Evolutionary conservation across 2,329 filamentous ascomycete species (phyloP).

Genomic region (Xylaria sp.): DNA sequence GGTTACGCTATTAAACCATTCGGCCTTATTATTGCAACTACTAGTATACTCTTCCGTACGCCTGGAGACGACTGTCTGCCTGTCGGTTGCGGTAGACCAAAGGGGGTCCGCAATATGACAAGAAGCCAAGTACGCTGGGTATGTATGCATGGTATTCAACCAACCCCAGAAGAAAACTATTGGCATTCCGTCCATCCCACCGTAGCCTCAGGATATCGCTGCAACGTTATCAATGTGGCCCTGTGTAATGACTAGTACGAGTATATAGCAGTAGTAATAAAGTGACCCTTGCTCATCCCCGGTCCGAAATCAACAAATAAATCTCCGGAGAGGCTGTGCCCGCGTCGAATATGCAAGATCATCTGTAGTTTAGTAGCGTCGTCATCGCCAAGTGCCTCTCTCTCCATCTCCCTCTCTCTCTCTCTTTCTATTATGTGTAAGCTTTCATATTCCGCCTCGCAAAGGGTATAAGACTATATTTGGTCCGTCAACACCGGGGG

Average conservation of each 20-base stretch:
- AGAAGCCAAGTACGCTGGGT: neutral
- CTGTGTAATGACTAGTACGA: neutral
- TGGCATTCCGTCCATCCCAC: conserved; percentile 11
- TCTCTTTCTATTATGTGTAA: neutral
- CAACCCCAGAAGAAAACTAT: conserved; percentile 1
- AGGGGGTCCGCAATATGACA: neutral
- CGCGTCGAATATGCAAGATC: conserved; percentile 19
- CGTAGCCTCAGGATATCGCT: conserved; percentile 2
- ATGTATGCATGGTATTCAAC: neutral
- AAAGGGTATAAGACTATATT: neutral
- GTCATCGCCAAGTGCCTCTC: neutral
- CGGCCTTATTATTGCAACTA: conserved; percentile 26
- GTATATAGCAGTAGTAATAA: neutral
- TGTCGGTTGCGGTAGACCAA: neutral
- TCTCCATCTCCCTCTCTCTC: neutral
- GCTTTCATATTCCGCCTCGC: neutral
- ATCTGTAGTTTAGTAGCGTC: conserved; percentile 18
- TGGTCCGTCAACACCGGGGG: neutral
- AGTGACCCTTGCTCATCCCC: neutral
- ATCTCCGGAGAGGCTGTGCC: conserved; percentile 28
- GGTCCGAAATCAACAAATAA: conserved; percentile 24
- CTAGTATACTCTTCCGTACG: neutral
- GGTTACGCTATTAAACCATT: conserved; percentile 32
- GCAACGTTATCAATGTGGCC: conserved; percentile 4
- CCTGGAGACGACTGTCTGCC: neutral